Evolutionary conservation across 371 early-diverging fungal genomes (phyloP), one percentile per base, ranked within the genome.

Genomic region (Mucor indicus): DNA sequence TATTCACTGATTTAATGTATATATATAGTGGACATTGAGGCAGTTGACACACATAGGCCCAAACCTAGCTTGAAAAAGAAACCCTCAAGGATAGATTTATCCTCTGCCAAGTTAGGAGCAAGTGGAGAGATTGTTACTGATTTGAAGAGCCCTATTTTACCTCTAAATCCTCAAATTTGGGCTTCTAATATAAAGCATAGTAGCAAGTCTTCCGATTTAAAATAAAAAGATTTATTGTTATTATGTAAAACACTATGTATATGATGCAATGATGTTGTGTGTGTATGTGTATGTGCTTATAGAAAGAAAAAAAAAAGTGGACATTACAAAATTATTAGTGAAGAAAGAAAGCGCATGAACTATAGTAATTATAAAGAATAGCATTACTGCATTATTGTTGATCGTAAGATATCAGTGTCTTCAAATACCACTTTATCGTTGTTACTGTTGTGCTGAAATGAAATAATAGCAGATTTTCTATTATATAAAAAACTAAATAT

Each of bases 41-140:
- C 92, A 3, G 93, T 92, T 1, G 92, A 91, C 64, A 92, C 93
- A 0, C 87, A 89, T 53, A 83, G 90, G 27, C 84, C 84, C 16
- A 81, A 81, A 48, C 79, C 77, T 8, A 58, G 35, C 10, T 21
- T 54, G 15, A 46, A 33, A 19, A 62, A 42, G 32, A 49, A 37
- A 24, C 32, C 16, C 44, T 37, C 48, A 15, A 54, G 33, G n/a
- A 31, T 6, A 35, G 55, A 48, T 11, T 16, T 52, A 13, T 24
- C 9, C 4, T 13, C 20, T 13, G 32, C 50, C 24, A 32, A 22
- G 16, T 25, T 37, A 32, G 74, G 74, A 13, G 74, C 67, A 9
- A 74, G 69, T 43, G 74, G 74, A 12, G 74, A 69, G 41, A 74
- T 74, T 37, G 63, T 56, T 6, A 38, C 51, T 36, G 54, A 46